Conservation (phyloP, 768 basidiomycete species). For the Termitomyces sp. region DNA sequence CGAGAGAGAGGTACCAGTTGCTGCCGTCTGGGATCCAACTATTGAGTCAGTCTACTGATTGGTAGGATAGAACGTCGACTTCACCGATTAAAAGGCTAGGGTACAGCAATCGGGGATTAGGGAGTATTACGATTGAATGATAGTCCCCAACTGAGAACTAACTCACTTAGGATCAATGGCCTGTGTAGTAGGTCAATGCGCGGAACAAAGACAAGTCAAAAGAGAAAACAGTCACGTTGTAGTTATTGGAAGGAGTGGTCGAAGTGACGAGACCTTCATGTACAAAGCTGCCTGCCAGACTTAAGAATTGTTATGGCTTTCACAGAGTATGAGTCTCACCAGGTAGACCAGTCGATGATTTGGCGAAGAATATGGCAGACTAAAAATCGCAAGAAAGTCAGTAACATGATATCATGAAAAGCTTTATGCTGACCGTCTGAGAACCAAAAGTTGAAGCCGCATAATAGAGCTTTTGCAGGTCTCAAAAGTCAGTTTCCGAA, state of each 20-base stretch:
- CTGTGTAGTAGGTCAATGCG: not conserved
- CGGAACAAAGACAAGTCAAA: not conserved
- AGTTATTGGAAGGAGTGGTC: constrained; percentile 29
- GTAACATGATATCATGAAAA: not conserved
- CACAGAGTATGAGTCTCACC: constrained; percentile 16
- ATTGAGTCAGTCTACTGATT: not conserved
- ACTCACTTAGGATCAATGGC: constrained; percentile 9
- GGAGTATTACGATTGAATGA: not conserved
- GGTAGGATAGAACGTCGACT: not conserved
- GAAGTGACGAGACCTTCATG: constrained; percentile 44
- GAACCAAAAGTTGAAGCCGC: constrained; percentile 50
- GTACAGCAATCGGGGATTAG: not conserved
- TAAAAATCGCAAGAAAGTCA: constrained; percentile 12
- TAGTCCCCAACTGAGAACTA: not conserved
- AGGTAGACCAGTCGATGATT: constrained; percentile 41
- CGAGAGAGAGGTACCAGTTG: constrained; percentile 44
- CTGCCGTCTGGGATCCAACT: constrained; percentile 14
- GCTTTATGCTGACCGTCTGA: constrained; percentile 30
- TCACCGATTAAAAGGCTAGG: constrained; percentile 4
- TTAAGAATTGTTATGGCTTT: not conserved
- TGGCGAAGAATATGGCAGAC: constrained; percentile 51
- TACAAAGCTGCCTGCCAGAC: constrained; percentile 30
- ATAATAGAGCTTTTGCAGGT: constrained; percentile 40
- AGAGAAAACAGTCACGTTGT: constrained; percentile 28
- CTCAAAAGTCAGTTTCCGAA: not conserved